Evolutionary conservation across 768 basidiomycete genomes (phyloP).

Genomic region (Phylloporus arenicola): DNA sequence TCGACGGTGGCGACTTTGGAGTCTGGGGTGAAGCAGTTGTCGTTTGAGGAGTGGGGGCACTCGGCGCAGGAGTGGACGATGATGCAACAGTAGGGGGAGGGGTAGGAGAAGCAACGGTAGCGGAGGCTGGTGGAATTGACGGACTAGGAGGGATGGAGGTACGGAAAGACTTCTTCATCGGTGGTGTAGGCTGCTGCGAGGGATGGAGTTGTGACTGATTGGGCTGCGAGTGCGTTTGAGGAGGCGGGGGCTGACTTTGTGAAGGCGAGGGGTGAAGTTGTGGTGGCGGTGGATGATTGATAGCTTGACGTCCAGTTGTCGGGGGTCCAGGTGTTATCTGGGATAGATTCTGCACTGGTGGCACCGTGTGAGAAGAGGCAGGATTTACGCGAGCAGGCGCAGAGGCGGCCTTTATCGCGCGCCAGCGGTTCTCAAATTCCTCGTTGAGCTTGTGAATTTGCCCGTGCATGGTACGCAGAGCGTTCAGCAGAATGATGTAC

Average conservation of each 20-base stretch:
- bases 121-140: constrained; percentile 10
- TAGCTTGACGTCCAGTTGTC: constrained; percentile 27
- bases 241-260: constrained; percentile 2
- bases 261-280: constrained; percentile 7
- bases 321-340: constrained; percentile 19
- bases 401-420: constrained; percentile 18
- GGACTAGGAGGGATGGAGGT: constrained; percentile 21
- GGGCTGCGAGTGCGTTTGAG: constrained; percentile 10
- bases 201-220: constrained; percentile 4
- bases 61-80: constrained; percentile 48
- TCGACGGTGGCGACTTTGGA: constrained; percentile 67
- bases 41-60: constrained; percentile 36
- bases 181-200: constrained; percentile 9
- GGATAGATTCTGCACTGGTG: constrained; percentile 15
- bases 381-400: constrained; percentile 2
- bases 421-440: constrained; percentile 31
- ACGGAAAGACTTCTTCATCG: constrained; percentile 15
- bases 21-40: constrained; percentile 54
- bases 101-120: constrained; percentile 30
- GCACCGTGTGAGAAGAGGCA: constrained; percentile 11
- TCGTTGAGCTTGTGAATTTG: constrained; percentile 42
- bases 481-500: constrained; percentile 32
- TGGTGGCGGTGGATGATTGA: constrained; percentile 22
- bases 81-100: constrained; percentile 42
- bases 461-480: constrained; percentile 40